Evolutionary conservation across 768 basidiomycete genomes (phyloP).

Genomic region (Neoboletus brunneissimus): DNA sequence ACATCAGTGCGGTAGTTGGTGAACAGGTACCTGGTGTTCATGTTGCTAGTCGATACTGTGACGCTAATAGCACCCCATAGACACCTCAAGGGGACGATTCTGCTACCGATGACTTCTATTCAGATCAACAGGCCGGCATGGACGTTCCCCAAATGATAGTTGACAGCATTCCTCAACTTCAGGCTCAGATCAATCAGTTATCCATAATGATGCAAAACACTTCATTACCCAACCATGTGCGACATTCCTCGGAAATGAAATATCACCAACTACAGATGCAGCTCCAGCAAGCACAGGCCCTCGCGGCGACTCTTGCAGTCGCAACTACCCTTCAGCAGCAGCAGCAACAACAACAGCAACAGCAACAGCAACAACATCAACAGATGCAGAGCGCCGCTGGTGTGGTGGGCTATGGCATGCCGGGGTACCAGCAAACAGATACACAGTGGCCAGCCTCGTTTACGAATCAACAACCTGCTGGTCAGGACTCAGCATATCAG

Average conservation of each 20-base stretch:
- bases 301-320: constrained; percentile 61
- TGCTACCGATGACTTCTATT: constrained; percentile 65
- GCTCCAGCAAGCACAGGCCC: constrained; percentile 73
- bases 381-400: constrained; percentile 31
- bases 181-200: constrained; percentile 82
- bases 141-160: constrained; percentile 71
- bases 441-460: constrained; percentile 48
- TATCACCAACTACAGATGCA: constrained; percentile 78
- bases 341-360: constrained; percentile 55
- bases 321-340: constrained; percentile 56
- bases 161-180: constrained; percentile 75
- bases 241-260: constrained; percentile 81
- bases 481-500: constrained; percentile 85
- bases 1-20: constrained; percentile 15
- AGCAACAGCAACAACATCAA: constrained; percentile 44
- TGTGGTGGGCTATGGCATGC: constrained; percentile 41
- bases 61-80: constrained; percentile 14
- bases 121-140: constrained; percentile 68
- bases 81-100: constrained; percentile 25
- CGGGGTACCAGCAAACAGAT: constrained; percentile 41
- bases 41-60: background rate
- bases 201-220: constrained; percentile 79
- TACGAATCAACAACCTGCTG: constrained; percentile 60
- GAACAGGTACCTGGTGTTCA: constrained; percentile 36
- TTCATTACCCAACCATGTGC: constrained; percentile 64